phyloP scores from a whole-genome alignment of 805 yeast genomes.

The Yueomyces sinensis region DNA sequence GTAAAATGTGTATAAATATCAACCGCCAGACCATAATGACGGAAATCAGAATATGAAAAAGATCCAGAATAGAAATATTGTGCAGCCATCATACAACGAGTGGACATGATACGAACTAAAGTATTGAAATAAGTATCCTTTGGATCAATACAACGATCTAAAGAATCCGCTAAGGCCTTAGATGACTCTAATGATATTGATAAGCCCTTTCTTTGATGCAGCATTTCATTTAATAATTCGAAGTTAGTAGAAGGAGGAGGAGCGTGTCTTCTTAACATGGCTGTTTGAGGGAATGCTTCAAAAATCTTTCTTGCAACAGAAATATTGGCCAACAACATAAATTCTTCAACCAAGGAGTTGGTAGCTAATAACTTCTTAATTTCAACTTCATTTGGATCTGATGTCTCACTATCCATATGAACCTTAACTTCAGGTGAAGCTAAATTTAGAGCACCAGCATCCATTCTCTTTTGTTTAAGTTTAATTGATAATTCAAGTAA shows the following conservation, averaged over 20 bases:
- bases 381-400: slow-evolving; percentile 93
- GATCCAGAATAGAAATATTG: slow-evolving; percentile 91
- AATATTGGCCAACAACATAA: slow-evolving; percentile 94
- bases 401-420: slow-evolving; percentile 91
- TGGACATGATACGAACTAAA: slow-evolving; percentile 86
- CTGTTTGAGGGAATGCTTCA: slow-evolving; percentile 93
- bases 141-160: slow-evolving; percentile 76
- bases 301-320: slow-evolving; percentile 89
- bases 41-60: slow-evolving; percentile 79
- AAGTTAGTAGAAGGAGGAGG: slow-evolving; percentile 95
- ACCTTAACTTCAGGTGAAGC: slow-evolving; percentile 98
- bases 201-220: slow-evolving; percentile 67
- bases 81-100: slow-evolving; percentile 99
- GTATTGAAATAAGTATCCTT: slow-evolving; percentile 88
- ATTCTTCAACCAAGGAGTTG: slow-evolving; percentile 93
- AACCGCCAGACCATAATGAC: slow-evolving; percentile 94
- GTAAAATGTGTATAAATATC: slow-evolving; percentile 98
- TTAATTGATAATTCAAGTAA: slow-evolving; percentile 68
- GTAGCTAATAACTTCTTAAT: slow-evolving; percentile 80
- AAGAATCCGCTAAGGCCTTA: slow-evolving; percentile 82
- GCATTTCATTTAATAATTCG: slow-evolving; percentile 79
- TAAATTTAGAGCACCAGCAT: slow-evolving; percentile 90
- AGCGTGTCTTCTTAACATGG: slow-evolving; percentile 95
- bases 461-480: slow-evolving; percentile 72
- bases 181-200: slow-evolving; percentile 72